Evolutionary conservation across 345 rosid genomes (phyloP).

Genomic region (Ceriops tagal): DNA sequence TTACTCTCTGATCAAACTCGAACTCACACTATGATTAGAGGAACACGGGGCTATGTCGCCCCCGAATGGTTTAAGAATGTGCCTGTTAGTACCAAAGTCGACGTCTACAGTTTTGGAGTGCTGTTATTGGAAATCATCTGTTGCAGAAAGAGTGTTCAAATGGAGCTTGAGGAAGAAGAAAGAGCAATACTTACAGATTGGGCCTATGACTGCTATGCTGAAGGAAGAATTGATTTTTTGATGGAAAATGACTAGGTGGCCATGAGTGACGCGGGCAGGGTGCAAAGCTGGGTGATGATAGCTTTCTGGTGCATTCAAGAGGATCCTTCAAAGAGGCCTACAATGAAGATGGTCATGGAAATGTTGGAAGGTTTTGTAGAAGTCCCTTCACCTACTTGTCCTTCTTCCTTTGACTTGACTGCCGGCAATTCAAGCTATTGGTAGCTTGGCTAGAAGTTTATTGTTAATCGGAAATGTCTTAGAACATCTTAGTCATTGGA

Average conservation of each 20-base stretch:
- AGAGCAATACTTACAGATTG: constrained; percentile 15
- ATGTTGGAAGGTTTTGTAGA: too few relatives aligned
- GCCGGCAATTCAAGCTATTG: not conserved
- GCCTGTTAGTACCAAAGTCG: not conserved
- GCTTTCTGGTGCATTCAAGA: too few relatives aligned
- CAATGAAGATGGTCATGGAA: too few relatives aligned
- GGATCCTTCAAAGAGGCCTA: too few relatives aligned
- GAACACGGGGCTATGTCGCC: constrained; percentile 3
- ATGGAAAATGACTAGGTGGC: constrained; percentile 13
- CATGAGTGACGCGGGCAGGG: constrained; percentile 12
- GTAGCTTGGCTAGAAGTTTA: not conserved
- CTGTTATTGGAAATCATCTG: constrained; percentile 5
- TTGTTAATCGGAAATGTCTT: not conserved
- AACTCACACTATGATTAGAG: constrained; percentile 2
- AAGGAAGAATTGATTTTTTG: constrained; percentile 13
- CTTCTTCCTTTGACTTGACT: not conserved
- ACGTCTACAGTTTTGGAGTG: constrained; percentile 10
- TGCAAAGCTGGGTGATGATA: constrained; percentile 17
- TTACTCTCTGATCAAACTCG: constrained; percentile 6
- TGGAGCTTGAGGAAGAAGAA: constrained; percentile 2
- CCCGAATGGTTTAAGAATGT: constrained; percentile 5
- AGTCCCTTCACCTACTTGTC: too few relatives aligned
- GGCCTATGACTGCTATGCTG: constrained; percentile 19
- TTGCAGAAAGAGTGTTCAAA: constrained; percentile 16
- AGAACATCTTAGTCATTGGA: too few relatives aligned